Conservation (phyloP, 495 filamentous ascomycete genomes). For the Talaromyces stipitatus region DNA sequence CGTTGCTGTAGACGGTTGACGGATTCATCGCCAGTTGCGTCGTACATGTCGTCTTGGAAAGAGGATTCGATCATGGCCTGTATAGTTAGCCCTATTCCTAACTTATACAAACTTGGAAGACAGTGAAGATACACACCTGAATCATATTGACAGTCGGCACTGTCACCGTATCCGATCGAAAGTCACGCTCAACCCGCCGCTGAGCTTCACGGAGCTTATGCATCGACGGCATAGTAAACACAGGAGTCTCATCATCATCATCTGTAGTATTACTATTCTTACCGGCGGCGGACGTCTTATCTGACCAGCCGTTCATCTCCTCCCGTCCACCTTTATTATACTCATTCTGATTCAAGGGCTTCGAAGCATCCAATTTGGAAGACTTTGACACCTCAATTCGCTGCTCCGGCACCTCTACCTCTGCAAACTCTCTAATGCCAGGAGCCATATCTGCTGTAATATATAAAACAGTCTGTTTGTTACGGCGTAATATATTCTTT, state of each 20-base stretch:
- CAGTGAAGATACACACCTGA: constrained; percentile 8
- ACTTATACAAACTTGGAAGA: background rate
- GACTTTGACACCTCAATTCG: background rate
- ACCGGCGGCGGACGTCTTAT: background rate
- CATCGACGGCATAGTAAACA: constrained; percentile 3
- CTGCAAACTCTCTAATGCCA: background rate
- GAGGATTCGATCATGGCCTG: constrained; percentile 45
- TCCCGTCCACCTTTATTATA: background rate
- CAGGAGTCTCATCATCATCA: background rate
- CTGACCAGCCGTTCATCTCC: background rate
- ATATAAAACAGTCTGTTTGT: background rate
- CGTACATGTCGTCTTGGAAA: constrained; percentile 65
- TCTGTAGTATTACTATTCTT: background rate
- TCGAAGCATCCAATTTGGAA: background rate
- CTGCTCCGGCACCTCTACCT: background rate
- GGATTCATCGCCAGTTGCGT: constrained; percentile 52
- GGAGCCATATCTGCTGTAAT: background rate
- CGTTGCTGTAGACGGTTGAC: constrained; percentile 57
- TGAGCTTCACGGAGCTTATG: constrained; percentile 2
- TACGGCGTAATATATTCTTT: background rate
- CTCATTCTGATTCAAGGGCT: background rate
- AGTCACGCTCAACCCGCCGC: constrained; percentile 9
- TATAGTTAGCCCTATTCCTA: constrained; percentile 15
- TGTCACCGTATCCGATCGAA: constrained; percentile 57
- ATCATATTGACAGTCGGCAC: constrained; percentile 58